Evolutionary conservation across 2,329 filamentous ascomycete species (phyloP).

Genomic region (Colletotrichum musae): DNA sequence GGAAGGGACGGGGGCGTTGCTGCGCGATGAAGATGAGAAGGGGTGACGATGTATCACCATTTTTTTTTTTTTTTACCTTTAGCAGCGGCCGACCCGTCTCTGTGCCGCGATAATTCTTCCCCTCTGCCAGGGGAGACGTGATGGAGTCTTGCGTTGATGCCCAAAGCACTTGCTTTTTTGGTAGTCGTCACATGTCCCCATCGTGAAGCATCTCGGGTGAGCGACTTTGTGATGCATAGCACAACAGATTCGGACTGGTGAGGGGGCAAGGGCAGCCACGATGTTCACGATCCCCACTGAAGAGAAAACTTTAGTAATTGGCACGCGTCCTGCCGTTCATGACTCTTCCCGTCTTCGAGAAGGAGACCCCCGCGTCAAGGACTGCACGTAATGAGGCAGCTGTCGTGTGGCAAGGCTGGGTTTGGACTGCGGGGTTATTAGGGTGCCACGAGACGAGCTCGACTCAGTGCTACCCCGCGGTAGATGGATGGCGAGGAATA

Average conservation of each 20-base stretch:
- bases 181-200: neutral
- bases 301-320: neutral
- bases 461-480: too few relatives aligned
- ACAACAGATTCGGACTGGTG: neutral
- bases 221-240: neutral
- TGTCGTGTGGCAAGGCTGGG: slow-evolving; percentile 11
- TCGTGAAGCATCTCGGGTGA: neutral
- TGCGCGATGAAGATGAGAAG: neutral
- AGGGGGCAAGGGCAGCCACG: too few relatives aligned
- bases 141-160: slow-evolving; percentile 19
- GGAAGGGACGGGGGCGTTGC: neutral
- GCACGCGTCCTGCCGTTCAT: slow-evolving; percentile 2
- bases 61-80: neutral
- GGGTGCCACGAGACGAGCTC: neutral
- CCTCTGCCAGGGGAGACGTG: too few relatives aligned
- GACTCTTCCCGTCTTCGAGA: slow-evolving; percentile 21
- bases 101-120: slow-evolving; percentile 1
- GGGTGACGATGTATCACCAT: slow-evolving; percentile 3
- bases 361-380: slow-evolving; percentile 18
- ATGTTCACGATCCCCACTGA: neutral
- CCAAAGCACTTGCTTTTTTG: slow-evolving; percentile 28
- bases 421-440: slow-evolving; percentile 7
- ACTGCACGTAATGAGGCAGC: slow-evolving; percentile 35
- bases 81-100: neutral
- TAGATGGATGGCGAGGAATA: neutral